Conservation (phyloP, 148 eudicot genomes). For the Rhododendron ovatum region DNA sequence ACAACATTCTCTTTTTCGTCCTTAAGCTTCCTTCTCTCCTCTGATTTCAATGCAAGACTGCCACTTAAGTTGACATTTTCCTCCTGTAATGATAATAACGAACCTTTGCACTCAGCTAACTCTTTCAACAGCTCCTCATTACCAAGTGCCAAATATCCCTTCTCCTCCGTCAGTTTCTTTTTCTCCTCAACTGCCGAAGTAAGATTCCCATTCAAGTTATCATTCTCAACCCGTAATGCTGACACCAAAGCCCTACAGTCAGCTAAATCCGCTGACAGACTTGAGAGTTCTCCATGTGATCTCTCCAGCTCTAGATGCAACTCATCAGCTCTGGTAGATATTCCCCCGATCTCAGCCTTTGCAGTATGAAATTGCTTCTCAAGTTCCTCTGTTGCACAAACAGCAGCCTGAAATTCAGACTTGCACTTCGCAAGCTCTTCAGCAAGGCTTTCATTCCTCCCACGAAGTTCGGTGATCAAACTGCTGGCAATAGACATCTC, state of each 20-base stretch:
- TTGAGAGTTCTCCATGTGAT: conserved; percentile 35
- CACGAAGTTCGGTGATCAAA: conserved; percentile 38
- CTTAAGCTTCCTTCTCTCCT: conserved; percentile 31
- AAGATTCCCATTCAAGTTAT: conserved; percentile 35
- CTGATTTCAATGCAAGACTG: conserved; percentile 19
- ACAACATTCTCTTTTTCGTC: conserved; percentile 25
- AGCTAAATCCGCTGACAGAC: conserved; percentile 43
- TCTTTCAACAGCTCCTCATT: conserved; percentile 39
- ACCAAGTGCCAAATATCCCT: conserved; percentile 28
- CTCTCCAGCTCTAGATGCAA: conserved; percentile 48
- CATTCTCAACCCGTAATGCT: conserved; percentile 50
- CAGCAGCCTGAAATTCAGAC: conserved; percentile 50
- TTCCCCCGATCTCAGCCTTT: conserved; percentile 39
- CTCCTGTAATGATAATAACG: conserved; percentile 16
- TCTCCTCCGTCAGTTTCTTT: conserved; percentile 36
- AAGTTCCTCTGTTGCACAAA: conserved; percentile 43
- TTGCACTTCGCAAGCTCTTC: conserved; percentile 57
- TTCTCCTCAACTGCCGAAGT: conserved; percentile 44
- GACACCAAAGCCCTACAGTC: conserved; percentile 43
- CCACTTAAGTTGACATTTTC: conserved; percentile 27
- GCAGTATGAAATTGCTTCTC: conserved; percentile 39
- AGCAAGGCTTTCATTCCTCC: conserved; percentile 42
- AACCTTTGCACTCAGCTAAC: conserved; percentile 34
- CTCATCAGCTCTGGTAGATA: conserved; percentile 48
- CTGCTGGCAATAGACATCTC: conserved; percentile 32